Conservation (phyloP, 768 basidiomycete species). For the Kwoniella bestiolae region DNA sequence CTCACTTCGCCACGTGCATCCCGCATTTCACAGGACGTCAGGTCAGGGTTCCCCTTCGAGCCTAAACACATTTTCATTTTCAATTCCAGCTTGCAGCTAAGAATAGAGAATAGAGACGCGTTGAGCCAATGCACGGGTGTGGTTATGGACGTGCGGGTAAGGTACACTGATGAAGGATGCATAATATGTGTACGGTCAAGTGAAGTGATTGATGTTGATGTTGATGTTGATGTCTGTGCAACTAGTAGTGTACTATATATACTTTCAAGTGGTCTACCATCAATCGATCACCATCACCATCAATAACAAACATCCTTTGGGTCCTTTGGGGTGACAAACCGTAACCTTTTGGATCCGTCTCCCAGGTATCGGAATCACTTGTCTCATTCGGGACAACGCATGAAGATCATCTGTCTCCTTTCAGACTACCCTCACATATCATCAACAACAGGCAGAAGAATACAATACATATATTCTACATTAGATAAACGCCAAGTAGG, state of each 20-base stretch:
- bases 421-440: background rate
- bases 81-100: too few species aligned
- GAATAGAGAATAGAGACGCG: constrained; percentile 9
- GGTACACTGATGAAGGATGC: background rate
- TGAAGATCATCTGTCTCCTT: background rate
- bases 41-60: background rate
- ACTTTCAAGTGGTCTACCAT: background rate
- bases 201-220: too few species aligned
- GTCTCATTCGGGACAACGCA: background rate
- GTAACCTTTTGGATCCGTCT: background rate
- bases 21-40: too few species aligned
- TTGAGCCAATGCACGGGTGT: constrained; percentile 7
- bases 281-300: constrained; percentile 3
- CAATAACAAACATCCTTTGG: constrained; percentile 5
- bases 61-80: too few species aligned
- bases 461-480: too few species aligned
- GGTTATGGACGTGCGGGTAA: background rate
- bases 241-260: background rate
- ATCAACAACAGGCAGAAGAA: too few species aligned
- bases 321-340: background rate
- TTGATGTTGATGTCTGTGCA: background rate
- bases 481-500: background rate
- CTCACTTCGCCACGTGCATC: background rate
- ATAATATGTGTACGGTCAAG: too few species aligned
- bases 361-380: background rate